phyloP scores from a whole-genome alignment of 139 green algal species.

The Closterium sp. region DNA sequence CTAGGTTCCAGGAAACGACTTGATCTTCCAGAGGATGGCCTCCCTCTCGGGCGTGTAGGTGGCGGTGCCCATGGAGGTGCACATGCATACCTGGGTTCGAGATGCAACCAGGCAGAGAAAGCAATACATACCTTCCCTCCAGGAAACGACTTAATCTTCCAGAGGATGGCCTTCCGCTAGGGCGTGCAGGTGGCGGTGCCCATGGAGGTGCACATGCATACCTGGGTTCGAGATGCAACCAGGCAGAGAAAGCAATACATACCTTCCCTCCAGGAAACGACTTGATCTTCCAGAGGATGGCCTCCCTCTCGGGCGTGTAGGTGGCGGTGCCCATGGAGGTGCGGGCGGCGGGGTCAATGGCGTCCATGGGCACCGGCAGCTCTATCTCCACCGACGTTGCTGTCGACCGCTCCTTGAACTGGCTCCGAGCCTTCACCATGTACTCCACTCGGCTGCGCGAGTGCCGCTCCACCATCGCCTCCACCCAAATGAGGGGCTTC shows the following conservation, averaged over 20 bases:
- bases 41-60: slow-evolving; percentile 90
- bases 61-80: slow-evolving; percentile 63
- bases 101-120: too few species aligned
- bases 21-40: slow-evolving; percentile 95
- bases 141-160: slow-evolving; percentile 96
- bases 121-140: slow-evolving; percentile 66
- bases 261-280: slow-evolving; percentile 68
- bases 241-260: neutral
- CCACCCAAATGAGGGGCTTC: slow-evolving; percentile 90
- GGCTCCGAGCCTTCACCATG: slow-evolving; percentile 85
- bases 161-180: slow-evolving; percentile 91
- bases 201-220: slow-evolving; percentile 65
- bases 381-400: slow-evolving; percentile 91
- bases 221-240: slow-evolving; percentile 56
- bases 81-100: too few species aligned
- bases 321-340: slow-evolving; percentile 70
- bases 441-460: slow-evolving; percentile 90
- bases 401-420: slow-evolving; percentile 87
- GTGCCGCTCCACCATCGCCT: slow-evolving; percentile 86
- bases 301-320: slow-evolving; percentile 91
- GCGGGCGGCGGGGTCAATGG: slow-evolving; percentile 76
- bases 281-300: slow-evolving; percentile 77
- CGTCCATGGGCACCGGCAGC: slow-evolving; percentile 87
- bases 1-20: slow-evolving; percentile 88
- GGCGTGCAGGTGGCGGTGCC: slow-evolving; percentile 85